Conservation (phyloP, 192 early-diverging fungal species). For the Coemansia sp. region DNA sequence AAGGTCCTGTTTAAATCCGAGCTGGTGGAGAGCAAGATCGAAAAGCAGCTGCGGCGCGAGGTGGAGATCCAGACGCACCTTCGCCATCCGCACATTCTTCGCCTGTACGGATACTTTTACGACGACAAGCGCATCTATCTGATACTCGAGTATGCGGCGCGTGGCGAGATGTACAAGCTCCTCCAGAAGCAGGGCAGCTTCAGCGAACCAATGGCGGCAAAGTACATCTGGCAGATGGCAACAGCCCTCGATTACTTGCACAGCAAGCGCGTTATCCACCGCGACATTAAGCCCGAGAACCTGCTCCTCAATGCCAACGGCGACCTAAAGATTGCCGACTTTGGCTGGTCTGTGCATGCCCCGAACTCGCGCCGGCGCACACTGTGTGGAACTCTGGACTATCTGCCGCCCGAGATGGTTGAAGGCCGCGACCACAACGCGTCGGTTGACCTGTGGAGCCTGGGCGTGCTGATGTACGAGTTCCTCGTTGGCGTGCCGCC, state of each 20-base stretch:
- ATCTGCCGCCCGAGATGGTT: constrained; percentile 95
- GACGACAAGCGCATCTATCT: constrained; percentile 88
- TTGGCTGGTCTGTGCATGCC: constrained; percentile 95
- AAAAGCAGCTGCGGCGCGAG: constrained; percentile 88
- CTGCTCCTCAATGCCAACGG: constrained; percentile 79
- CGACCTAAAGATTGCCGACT: constrained; percentile 93
- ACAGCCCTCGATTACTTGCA: constrained; percentile 84
- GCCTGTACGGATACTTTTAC: constrained; percentile 95
- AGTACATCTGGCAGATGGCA: constrained; percentile 89
- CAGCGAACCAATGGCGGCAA: constrained; percentile 68
- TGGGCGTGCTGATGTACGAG: constrained; percentile 91
- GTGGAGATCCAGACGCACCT: constrained; percentile 93
- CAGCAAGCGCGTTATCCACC: constrained; percentile 85
- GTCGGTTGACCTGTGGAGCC: constrained; percentile 86
- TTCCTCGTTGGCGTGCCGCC: constrained; percentile 90
- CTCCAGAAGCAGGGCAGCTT: constrained; percentile 69
- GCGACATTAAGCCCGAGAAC: constrained; percentile 97
- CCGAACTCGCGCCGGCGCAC: constrained; percentile 76
- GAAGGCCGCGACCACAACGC: constrained; percentile 75
- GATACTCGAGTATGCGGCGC: constrained; percentile 93
- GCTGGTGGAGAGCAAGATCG: constrained; percentile 67
- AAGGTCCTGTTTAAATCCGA: constrained; percentile 88
- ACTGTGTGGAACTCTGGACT: constrained; percentile 93
- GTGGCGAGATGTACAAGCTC: constrained; percentile 88
- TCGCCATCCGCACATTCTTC: constrained; percentile 87